A percentile compares a stretch with the other conserved stretches of the same genome.
These are phyloP conservation scores for Taiozyma sp. DNA, from an alignment of 1,139 yeast species.

Conservation along the genomic window DNA sequence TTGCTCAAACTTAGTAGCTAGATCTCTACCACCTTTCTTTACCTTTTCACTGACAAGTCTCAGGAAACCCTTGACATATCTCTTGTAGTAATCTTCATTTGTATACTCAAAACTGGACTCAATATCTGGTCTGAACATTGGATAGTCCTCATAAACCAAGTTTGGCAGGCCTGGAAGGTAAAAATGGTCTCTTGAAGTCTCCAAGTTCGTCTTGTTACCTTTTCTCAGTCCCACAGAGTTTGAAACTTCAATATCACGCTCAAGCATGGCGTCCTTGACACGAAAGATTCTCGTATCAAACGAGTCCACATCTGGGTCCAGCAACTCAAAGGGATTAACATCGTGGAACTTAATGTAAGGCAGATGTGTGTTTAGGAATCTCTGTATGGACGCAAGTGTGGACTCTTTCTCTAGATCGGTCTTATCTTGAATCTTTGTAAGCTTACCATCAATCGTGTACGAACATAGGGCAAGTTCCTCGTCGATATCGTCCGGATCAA, in stretches of 20 bases:
- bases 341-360: conserved; percentile 21
- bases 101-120: conserved; percentile 12
- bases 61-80: conserved; percentile 7
- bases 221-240: conserved; percentile 16
- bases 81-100: conserved; percentile 10
- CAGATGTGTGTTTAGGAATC: conserved; percentile 15
- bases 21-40: conserved; percentile 2
- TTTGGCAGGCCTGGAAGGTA: conserved; percentile 20
- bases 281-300: conserved; percentile 8
- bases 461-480: conserved; percentile 7
- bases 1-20: conserved; percentile 1
- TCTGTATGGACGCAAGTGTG: neutral
- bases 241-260: conserved; percentile 18
- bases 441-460: conserved; percentile 7
- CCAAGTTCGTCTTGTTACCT: conserved; percentile 6
- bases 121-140: conserved; percentile 18
- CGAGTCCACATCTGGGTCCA: conserved; percentile 8
- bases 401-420: neutral
- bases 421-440: conserved; percentile 1
- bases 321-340: conserved; percentile 15
- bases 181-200: conserved; percentile 11
- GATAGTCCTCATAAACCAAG: conserved; percentile 21
- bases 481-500: conserved; percentile 9
- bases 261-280: conserved; percentile 15
- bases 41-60: conserved; percentile 8